Percentiles rank a stretch among this genome's conserved stretches.
These are phyloP conservation scores for Oxytropis ochrocephala DNA, from an alignment of 306 rosid species.

Conservation along the genomic window DNA sequence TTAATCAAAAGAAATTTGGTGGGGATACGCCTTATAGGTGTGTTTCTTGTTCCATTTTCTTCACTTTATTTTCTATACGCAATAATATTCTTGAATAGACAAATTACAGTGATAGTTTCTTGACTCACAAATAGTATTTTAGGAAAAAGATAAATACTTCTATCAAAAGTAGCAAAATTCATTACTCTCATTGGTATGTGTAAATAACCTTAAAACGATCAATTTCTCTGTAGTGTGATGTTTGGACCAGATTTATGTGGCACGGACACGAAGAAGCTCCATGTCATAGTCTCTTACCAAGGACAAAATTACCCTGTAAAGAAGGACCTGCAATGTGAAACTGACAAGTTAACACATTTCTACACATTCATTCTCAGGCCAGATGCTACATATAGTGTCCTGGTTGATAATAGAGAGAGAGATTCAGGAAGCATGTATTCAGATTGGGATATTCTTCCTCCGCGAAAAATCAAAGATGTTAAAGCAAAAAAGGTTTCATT, in stretches of 20 bases:
- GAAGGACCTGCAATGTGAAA: slow-evolving; percentile 92
- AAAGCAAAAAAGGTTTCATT: slow-evolving; percentile 46
- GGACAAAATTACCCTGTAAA: slow-evolving; percentile 95
- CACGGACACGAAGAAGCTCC: slow-evolving; percentile 89
- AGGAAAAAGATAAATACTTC: too few species aligned
- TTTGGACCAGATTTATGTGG: slow-evolving; percentile 99
- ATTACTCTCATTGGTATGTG: too few species aligned
- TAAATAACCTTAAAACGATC: background rate
- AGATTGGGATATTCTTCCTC: slow-evolving; percentile 66
- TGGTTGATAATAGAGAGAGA: slow-evolving; percentile 80
- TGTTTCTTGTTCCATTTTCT: slow-evolving; percentile 21
- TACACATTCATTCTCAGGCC: slow-evolving; percentile 91
- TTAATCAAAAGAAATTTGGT: slow-evolving; percentile 91
- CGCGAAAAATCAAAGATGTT: slow-evolving; percentile 44
- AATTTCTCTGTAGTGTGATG: slow-evolving; percentile 60
- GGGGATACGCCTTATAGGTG: slow-evolving; percentile 99
- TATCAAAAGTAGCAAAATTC: too few species aligned
- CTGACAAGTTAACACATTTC: slow-evolving; percentile 93
- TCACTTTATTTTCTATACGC: background rate
- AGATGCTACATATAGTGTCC: slow-evolving; percentile 78
- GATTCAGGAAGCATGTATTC: slow-evolving; percentile 58
- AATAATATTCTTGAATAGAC: too few species aligned
- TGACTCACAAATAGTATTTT: too few species aligned
- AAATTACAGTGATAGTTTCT: too few species aligned
- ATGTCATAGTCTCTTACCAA: slow-evolving; percentile 79